Evolutionary conservation across 73 alveolate species (phyloP).

Genomic region (Effrenium voratum): DNA sequence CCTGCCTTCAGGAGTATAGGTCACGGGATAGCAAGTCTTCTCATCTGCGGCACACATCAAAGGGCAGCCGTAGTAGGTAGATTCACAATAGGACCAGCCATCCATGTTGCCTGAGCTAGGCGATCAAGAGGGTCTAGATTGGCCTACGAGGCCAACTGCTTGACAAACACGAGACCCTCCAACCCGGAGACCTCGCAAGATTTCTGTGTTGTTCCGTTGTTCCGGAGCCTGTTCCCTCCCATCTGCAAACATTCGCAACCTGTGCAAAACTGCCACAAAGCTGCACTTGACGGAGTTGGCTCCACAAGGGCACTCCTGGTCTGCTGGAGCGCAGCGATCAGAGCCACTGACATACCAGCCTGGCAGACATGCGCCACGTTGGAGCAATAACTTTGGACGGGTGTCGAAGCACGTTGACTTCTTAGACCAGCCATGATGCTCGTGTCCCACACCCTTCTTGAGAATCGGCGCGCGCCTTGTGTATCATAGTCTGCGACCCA

Average conservation of each 20-base stretch:
- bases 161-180: neutral
- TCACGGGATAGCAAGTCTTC: conserved; percentile 69
- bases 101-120: conserved; percentile 14
- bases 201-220: neutral
- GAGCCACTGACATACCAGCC: conserved; percentile 32
- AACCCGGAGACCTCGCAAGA: neutral
- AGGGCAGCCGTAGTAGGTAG: conserved; percentile 62
- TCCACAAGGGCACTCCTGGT: conserved; percentile 69
- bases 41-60: conserved; percentile 24
- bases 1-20: conserved; percentile 47
- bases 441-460: neutral
- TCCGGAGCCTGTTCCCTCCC: neutral
- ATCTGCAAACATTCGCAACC: neutral
- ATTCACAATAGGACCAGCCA: conserved; percentile 57
- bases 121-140: neutral
- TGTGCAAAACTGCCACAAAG: neutral
- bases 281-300: neutral
- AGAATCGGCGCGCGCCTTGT: neutral
- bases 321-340: conserved; percentile 7
- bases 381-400: neutral
- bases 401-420: neutral
- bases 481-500: conserved; percentile 76
- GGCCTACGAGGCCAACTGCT: neutral
- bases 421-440: neutral
- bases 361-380: neutral